Base-by-base conservation (phyloP, 1,284 basidiomycete species). In the Polyporus tsugae region DNA sequence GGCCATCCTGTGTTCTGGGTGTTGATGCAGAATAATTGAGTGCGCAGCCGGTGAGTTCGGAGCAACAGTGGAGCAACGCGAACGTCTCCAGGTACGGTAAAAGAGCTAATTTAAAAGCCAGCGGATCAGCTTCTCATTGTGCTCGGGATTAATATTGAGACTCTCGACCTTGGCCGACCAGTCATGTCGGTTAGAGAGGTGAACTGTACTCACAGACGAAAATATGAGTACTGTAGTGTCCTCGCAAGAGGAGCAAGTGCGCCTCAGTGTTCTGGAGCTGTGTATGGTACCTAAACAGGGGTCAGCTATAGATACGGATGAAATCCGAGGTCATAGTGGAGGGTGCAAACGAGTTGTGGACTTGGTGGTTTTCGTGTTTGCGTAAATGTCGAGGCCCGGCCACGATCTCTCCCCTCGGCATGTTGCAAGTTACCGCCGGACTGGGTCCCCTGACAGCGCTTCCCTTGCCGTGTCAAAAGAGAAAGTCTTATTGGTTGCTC, bases 341-440 rank as follows among this genome's bases (percentile, higher is more conserved):
- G 52, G 52, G 6, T 15, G 15, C 17, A 17, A 19, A 6, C 19
- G 33, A 29, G 55, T 38, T 58, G 55, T 58, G 36, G 55, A 38
- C 35, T 22, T 58, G 36, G 15, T n/a, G 55, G 55, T 38, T 58
- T n/a, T 4, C n/a, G 35, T 13, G 53, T 9, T 6, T 4, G 36
- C 22, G 33, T 2, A 59, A n/a, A 59, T 59, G 57, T 22, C 57
- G 36, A 22, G 29, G 29, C 29, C n/a, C n/a, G 57, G 36, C n/a
- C 57, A 39, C 10, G 36, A 22, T n/a, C n/a, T 58, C 57, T n/a
- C 17, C 35, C 25, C 25, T 55, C 52, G 52, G 52, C 52, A 55
- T 15, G 55, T 39, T 11, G 29, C 29, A 55, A 55, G 55, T 38
- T 19, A n/a, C 33, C 55, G 17, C 35, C 55, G 17, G 52, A n/a